Conservation (phyloP, 805 yeast genomes). For the Maudiozyma turicensis region DNA sequence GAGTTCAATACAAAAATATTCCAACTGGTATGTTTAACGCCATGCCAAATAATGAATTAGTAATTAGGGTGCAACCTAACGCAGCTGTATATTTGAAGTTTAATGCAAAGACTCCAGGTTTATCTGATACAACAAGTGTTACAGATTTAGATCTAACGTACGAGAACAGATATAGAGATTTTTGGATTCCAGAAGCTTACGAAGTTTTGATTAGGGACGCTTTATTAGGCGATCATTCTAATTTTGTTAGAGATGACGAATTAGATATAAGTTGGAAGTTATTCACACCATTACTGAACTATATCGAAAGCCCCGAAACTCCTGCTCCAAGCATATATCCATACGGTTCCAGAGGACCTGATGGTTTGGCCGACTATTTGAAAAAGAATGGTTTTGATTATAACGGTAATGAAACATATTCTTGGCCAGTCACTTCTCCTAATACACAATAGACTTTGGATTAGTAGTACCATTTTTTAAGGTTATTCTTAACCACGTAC, state of each 20-base stretch:
- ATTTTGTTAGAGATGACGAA: conserved; percentile 96
- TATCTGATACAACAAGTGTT: conserved; percentile 70
- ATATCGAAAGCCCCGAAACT: conserved; percentile 60
- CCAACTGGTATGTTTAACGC: conserved; percentile 72
- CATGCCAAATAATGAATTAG: conserved; percentile 85
- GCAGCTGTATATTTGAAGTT: conserved; percentile 90
- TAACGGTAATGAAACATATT: conserved; percentile 45
- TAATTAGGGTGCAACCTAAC: conserved; percentile 85
- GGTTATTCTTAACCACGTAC: too few relatives aligned
- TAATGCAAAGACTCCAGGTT: conserved; percentile 89
- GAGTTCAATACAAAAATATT: conserved; percentile 84
- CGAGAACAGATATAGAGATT: conserved; percentile 66
- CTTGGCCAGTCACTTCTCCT: conserved; percentile 82
- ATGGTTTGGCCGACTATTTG: conserved; percentile 49
- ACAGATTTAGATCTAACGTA: conserved; percentile 90
- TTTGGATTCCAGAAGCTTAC: conserved; percentile 96
- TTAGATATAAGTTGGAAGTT: conserved; percentile 86
- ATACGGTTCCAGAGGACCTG: conserved; percentile 90
- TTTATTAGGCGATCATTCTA: conserved; percentile 85
- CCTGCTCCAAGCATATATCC: conserved; percentile 64
- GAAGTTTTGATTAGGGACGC: conserved; percentile 91
- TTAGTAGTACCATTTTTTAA: too few relatives aligned
- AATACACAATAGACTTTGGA: neutral
- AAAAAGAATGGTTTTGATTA: conserved; percentile 63
- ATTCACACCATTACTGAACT: conserved; percentile 85